Base-by-base conservation (phyloP, 805 yeast genomes). In the Saccharomycopsis oosterbeekiorum region DNA sequence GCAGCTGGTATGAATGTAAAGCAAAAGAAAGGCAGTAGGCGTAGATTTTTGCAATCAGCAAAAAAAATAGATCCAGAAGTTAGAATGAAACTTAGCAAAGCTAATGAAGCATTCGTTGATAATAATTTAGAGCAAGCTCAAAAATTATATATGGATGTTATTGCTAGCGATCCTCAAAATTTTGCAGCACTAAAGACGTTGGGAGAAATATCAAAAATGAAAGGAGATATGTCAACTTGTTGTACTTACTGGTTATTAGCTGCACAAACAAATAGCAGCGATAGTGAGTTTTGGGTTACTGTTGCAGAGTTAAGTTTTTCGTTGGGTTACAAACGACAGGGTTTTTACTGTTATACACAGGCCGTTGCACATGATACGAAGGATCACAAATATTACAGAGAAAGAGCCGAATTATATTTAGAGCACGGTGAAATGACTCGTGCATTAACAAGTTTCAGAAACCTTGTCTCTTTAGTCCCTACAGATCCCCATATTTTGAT, bases 141-240 rank as follows among this genome's bases (percentile, higher is more conserved):
- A 66, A 73, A 80, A 58, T 69, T 79, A 57, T 92, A 80, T 71
- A 74, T 77, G 66, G 89, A 83, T 64, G 96, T 90, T 12, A 84
- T 93, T 63, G 84, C 85, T 67, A 77, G 84, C 59, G 97, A 91
- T 69, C 85, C 89, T 14, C 81, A 82, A 65, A 87, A 88, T 70
- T 86, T 83, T 70, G 83, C 88, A 55, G 97, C 97, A 0, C 92
- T 92, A 76, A 86, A 88, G 68, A 88, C 96, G 0, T 74, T 91
- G 55, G 97, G 97, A 56, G 96, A 89, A 68, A 88, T 93, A 56
- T 86, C 88, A 65, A 79, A 83, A 60, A 75, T 80, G 59, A 85
- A 84, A 63, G 92, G 90, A 1, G 77, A 84, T 55, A 72, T 80
- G 57, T 83, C 85, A 65, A 86, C 88, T 68, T 82, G 96, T 70